Conservation (phyloP, 192 early-diverging fungal genomes). For the Tieghemiomyces parasiticus region DNA sequence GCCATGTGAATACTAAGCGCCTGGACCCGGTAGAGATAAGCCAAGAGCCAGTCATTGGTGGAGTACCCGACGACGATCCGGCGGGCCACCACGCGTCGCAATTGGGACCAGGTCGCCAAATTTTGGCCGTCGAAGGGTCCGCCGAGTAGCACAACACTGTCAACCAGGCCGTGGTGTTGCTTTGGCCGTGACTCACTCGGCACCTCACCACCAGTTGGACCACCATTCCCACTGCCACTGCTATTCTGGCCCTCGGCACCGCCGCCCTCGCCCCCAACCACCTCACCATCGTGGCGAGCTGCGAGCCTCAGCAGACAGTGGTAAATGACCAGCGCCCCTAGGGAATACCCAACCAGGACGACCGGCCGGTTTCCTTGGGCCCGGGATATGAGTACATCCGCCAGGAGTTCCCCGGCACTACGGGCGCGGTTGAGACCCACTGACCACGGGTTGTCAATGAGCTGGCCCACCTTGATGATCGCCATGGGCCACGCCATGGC, state of each 20-base stretch:
- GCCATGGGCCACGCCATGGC: conserved; percentile 28
- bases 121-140: conserved; percentile 40
- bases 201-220: no score
- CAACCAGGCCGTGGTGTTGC: conserved; percentile 43
- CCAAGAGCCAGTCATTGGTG: conserved; percentile 47
- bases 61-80: conserved; percentile 49
- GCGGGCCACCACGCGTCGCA: conserved; percentile 37
- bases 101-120: conserved; percentile 37
- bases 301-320: conserved; percentile 52
- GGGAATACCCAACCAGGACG: conserved; percentile 51
- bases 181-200: no score
- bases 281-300: conserved; percentile 16
- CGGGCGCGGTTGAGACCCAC: conserved; percentile 44
- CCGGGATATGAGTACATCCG: conserved; percentile 23
- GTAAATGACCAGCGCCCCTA: conserved; percentile 52
- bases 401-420: conserved; percentile 41
- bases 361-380: conserved; percentile 45
- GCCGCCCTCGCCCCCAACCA: background rate
- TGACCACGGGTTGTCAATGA: conserved; percentile 60
- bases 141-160: conserved; percentile 54
- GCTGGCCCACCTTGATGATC: conserved; percentile 25
- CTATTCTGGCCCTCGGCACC: conserved; percentile 8
- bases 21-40: conserved; percentile 46
- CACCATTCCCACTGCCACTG: no score
- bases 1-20: conserved; percentile 21